Base-by-base conservation (phyloP, 352 stramenopile genomes). In the Elongisporangium undulatum region DNA sequence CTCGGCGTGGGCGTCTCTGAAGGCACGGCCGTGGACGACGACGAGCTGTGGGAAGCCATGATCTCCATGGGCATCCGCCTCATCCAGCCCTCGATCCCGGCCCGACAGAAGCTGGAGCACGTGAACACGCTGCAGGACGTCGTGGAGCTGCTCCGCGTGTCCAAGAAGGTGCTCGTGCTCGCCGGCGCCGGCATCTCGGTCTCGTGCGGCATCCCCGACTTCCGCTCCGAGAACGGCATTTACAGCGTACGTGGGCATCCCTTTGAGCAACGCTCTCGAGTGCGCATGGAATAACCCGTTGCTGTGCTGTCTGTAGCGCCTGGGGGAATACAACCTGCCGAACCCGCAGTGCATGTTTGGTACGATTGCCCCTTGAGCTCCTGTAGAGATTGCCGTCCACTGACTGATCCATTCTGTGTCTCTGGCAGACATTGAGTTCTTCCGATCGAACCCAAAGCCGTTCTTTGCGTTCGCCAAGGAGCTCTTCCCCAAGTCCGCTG, bases 201-300 rank as follows among this genome's bases (percentile, higher is more conserved):
- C 13, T 97, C 90, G 6, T 98, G 95, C 61, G 98, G 98, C 17
- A 99, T 99, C 66, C 98, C 98, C 0, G 98, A 99, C 67, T 99
- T 99, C 71, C 94, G 98, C 17, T 98, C 92, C 4, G 81, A 95
- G 58, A 94, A 94, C 58, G 89, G 89, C 56, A 96, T 96, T 51
- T 97, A 97, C 68, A 93, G 77, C 41, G 85, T 95, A 82, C 58
- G 84, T 90, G 7, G 20, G 45, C 12, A n/a, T 34, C 26, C 8
- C 26, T 34, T 34, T 34, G 8, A 4, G 4, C 26, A 34, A 8
- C 26, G 8, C 4, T 34, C 26, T 9, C 8, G 26, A 7, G 24
- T 34, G 24, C 8, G 29, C 29, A 2, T 13, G 8, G 29, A 41
- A 4, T 41, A 4, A 41, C 29, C 1, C 8, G 9, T 15, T 41